phyloP scores from a whole-genome alignment of 139 green algal species.

The Pycnococcus provasolii region DNA sequence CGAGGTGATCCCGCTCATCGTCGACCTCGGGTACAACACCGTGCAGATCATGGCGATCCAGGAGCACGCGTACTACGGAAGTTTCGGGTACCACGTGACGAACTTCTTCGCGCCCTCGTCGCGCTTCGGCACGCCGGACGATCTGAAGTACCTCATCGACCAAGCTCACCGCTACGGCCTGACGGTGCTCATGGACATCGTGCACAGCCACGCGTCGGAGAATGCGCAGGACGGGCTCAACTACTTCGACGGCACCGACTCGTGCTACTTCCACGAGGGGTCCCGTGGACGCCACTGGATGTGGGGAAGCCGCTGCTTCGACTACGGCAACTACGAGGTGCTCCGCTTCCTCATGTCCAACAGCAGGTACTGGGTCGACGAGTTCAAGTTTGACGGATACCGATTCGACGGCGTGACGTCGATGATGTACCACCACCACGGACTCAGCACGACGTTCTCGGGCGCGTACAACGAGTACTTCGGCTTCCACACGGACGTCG shows the following conservation, averaged over 20 bases:
- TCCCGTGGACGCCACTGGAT: constrained; percentile 59
- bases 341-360: constrained; percentile 91
- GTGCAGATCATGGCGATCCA: constrained; percentile 99
- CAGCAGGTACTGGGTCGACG: constrained; percentile 89
- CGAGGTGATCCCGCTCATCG: constrained; percentile 88
- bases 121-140: constrained; percentile 89
- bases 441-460: constrained; percentile 86
- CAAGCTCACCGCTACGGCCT: constrained; percentile 74
- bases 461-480: constrained; percentile 97
- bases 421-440: constrained; percentile 99
- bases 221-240: constrained; percentile 95
- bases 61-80: constrained; percentile 83
- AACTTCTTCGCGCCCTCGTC: constrained; percentile 92
- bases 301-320: constrained; percentile 97
- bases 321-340: constrained; percentile 74
- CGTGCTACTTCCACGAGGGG: constrained; percentile 41
- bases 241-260: constrained; percentile 89
- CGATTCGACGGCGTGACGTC: constrained; percentile 91
- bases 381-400: constrained; percentile 97
- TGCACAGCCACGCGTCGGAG: constrained; percentile 85
- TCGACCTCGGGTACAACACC: constrained; percentile 88
- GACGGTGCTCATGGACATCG: constrained; percentile 72
- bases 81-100: constrained; percentile 94
- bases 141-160: constrained; percentile 93
- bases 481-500: constrained; percentile 79